These are phyloP conservation scores for Apiotrichum veenhuisii DNA, from an alignment of 1,284 basidiomycete genomes.

Conservation along the genomic window DNA sequence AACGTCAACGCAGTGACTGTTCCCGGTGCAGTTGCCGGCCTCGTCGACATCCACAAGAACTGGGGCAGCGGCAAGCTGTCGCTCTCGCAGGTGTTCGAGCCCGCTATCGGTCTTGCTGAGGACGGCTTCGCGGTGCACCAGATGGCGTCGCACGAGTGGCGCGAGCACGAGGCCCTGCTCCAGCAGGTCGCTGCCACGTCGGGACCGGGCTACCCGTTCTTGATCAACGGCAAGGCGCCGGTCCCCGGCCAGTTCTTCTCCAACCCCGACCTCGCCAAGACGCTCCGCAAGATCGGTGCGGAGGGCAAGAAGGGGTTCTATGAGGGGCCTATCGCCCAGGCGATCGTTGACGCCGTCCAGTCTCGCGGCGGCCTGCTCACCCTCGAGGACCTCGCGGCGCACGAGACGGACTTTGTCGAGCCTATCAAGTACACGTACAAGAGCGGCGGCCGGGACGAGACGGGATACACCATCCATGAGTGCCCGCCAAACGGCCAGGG, in stretches of 20 bases:
- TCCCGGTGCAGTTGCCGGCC: slow-evolving; percentile 83
- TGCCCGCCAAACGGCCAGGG: slow-evolving; percentile 95
- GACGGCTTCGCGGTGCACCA: slow-evolving; percentile 64
- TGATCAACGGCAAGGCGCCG: slow-evolving; percentile 24
- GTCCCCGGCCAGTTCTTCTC: slow-evolving; percentile 23
- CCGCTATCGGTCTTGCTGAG: slow-evolving; percentile 74
- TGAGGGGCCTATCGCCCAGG: slow-evolving; percentile 79
- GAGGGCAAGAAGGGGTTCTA: slow-evolving; percentile 90
- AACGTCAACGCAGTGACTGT: slow-evolving; percentile 86
- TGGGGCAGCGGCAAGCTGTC: slow-evolving; percentile 74
- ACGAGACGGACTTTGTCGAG: slow-evolving; percentile 72
- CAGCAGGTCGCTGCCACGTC: slow-evolving; percentile 6
- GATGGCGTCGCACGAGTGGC: slow-evolving; percentile 27
- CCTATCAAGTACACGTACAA: slow-evolving; percentile 79
- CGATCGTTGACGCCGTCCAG: slow-evolving; percentile 72
- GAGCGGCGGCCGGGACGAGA: slow-evolving; percentile 10
- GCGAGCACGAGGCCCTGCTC: slow-evolving; percentile 6
- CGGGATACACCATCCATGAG: slow-evolving; percentile 56
- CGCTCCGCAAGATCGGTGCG: slow-evolving; percentile 70
- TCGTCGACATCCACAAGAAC: slow-evolving; percentile 75
- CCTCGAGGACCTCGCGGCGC: slow-evolving; percentile 76
- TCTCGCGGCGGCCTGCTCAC: slow-evolving; percentile 86
- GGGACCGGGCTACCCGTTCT: slow-evolving; percentile 18
- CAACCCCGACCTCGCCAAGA: slow-evolving; percentile 71
- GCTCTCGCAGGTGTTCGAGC: slow-evolving; percentile 69